phyloP scores from a whole-genome alignment of 108 stramenopile species.

The Cylindrotheca closterium region DNA sequence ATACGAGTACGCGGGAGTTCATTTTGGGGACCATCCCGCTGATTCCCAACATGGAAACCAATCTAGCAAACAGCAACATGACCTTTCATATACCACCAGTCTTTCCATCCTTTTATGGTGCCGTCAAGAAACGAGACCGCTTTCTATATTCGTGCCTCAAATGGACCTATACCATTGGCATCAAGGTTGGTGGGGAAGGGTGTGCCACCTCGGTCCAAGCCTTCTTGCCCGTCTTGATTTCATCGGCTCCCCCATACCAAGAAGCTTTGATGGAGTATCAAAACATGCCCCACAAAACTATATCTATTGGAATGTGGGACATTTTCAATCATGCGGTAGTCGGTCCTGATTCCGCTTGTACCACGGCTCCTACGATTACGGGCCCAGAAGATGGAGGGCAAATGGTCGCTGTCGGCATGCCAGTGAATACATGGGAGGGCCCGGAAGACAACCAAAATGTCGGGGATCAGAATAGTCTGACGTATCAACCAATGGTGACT shows the following conservation, averaged over 20 bases:
- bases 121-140: neutral
- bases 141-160: slow-evolving; percentile 4
- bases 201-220: neutral
- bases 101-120: slow-evolving; percentile 19
- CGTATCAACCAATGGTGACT: neutral
- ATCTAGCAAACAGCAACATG: neutral
- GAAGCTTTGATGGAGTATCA: neutral
- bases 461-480: neutral
- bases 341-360: slow-evolving; percentile 1
- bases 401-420: neutral
- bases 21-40: neutral
- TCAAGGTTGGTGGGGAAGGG: slow-evolving; percentile 4
- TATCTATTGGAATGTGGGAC: neutral
- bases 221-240: slow-evolving; percentile 8
- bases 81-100: slow-evolving; percentile 8
- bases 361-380: slow-evolving; percentile 9
- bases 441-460: neutral
- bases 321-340: neutral
- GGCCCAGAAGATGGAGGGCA: slow-evolving; percentile 8
- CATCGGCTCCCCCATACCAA: neutral
- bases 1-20: neutral
- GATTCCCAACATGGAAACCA: neutral
- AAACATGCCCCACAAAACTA: neutral
- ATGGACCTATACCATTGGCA: slow-evolving; percentile 3
- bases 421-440: neutral